phyloP scores from a whole-genome alignment of 768 basidiomycete genomes.

The Lentinula lateritia region DNA sequence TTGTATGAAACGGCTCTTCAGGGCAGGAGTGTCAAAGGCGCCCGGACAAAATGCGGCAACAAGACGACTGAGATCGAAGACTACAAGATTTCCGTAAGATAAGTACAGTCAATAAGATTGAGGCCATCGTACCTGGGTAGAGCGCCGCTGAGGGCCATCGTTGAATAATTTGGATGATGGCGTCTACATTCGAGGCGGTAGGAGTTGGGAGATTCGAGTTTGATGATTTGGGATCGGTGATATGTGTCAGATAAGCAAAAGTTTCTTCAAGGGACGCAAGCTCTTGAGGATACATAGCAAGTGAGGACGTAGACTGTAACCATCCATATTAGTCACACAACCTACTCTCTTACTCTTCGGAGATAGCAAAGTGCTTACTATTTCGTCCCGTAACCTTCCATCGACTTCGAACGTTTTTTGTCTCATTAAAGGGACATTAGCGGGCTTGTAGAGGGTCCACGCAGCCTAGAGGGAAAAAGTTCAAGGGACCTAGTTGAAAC shows the following conservation, averaged over 20 bases:
- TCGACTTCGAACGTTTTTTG: constrained; percentile 75
- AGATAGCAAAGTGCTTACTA: constrained; percentile 38
- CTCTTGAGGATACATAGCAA: constrained; percentile 70
- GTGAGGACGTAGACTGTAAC: constrained; percentile 58
- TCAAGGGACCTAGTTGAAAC: background rate
- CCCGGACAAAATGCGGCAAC: constrained; percentile 60
- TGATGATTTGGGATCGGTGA: constrained; percentile 31
- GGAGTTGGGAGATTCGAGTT: constrained; percentile 16
- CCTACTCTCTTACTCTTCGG: background rate
- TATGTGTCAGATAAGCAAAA: constrained; percentile 53
- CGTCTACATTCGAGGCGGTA: constrained; percentile 47
- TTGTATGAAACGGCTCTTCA: constrained; percentile 50
- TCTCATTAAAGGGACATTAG: constrained; percentile 71
- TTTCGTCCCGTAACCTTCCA: constrained; percentile 58
- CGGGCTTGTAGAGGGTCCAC: constrained; percentile 79
- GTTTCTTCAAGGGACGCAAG: constrained; percentile 49
- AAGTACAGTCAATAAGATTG: background rate
- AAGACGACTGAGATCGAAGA: constrained; percentile 82
- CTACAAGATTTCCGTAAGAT: constrained; percentile 28
- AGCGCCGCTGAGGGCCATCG: constrained; percentile 71
- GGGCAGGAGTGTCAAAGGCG: constrained; percentile 36
- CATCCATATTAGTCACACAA: background rate
- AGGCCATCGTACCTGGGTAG: constrained; percentile 56
- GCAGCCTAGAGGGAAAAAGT: constrained; percentile 38
- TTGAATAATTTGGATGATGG: constrained; percentile 56